Base-by-base conservation (phyloP, 768 basidiomycete species). In the Podaxis rugospora region DNA sequence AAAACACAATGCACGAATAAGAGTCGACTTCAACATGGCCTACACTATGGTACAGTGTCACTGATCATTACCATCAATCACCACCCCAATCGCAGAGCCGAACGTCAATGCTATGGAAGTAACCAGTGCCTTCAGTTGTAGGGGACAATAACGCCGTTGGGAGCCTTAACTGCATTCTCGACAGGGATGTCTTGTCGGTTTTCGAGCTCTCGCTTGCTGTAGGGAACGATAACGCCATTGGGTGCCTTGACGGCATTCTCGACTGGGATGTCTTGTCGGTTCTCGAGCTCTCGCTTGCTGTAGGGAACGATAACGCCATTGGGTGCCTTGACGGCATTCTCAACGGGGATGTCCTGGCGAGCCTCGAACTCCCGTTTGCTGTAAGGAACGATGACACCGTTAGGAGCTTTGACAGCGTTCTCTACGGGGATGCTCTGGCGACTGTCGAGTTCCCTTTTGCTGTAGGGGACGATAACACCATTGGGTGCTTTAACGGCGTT, bases 261-360 rank as follows among this genome's bases (percentile, higher is more conserved):
- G 5, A 61, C 69, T 5, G 74, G 73, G 47, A 76, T 73, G 53
- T 42, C 39, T 70, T 73, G 11, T 5, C 27, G 27, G 27, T 5
- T 27, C 37, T 61, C 69, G 2, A 64, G 69, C 35, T 73, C 69
- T 37, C 76, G 75, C 57, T 32, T 32, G 9, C 71, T 75, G 53
- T 82, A 84, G 18, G 77, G 77, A 13, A 68, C 74, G 53, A 85
- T 82, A 6, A 69, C 72, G 44, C 69, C 70, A 3, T 67, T 51
- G 5, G 66, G 65, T 0, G 70, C 57, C 35, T 66, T 73, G n/a
- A 65, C 65, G 2, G 71, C 51, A 0, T 66, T 57, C 35, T 73
- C 69, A 0, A 64, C 67, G 0, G 69, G 72, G 21, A 70, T 68
- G 25, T 37, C 16, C 32, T 61, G 49, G 14, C 55, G 39, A 28